A percentile compares a stretch with the other conserved stretches of the same genome.
Conservation (phyloP, 2,329 filamentous ascomycete genomes). For the Epichloe typhina region DNA sequence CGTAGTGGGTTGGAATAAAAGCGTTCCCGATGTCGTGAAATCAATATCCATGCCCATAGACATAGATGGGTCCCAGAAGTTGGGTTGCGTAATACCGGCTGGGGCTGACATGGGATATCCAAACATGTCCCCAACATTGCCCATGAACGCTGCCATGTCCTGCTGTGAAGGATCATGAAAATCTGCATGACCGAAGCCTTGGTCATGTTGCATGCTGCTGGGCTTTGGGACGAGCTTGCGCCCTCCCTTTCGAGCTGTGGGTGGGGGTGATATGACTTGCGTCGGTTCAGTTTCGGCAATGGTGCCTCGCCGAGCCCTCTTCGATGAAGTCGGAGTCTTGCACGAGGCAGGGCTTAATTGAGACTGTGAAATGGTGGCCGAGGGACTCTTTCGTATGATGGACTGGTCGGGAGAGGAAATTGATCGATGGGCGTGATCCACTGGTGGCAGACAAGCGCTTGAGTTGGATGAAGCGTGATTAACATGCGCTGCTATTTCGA, state of each 20-base stretch:
- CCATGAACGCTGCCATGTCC: slow-evolving; percentile 33
- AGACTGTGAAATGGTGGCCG: slow-evolving; percentile 15
- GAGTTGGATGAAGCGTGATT: slow-evolving; percentile 44
- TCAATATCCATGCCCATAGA: slow-evolving; percentile 48
- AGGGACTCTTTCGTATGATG: slow-evolving; percentile 16
- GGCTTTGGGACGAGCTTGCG: slow-evolving; percentile 41
- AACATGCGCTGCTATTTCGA: slow-evolving; percentile 46
- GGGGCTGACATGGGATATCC: slow-evolving; percentile 47
- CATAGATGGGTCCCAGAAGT: slow-evolving; percentile 44
- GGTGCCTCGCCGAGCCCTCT: slow-evolving; percentile 32
- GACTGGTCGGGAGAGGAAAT: slow-evolving; percentile 42
- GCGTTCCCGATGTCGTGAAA: slow-evolving; percentile 31
- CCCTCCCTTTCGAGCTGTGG: slow-evolving; percentile 40
- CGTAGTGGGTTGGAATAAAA: slow-evolving; percentile 26
- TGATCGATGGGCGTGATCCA: slow-evolving; percentile 44
- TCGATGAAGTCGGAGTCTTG: slow-evolving; percentile 17
- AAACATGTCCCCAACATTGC: slow-evolving; percentile 41
- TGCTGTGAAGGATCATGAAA: slow-evolving; percentile 36
- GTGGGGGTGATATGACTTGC: slow-evolving; percentile 48
- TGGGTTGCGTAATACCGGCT: slow-evolving; percentile 29
- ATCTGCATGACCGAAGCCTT: slow-evolving; percentile 38
- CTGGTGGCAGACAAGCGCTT: slow-evolving; percentile 41
- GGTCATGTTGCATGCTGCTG: slow-evolving; percentile 46
- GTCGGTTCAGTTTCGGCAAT: slow-evolving; percentile 20
- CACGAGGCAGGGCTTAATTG: slow-evolving; percentile 16